Evolutionary conservation across 2,329 filamentous ascomycete genomes (phyloP), one percentile per base, ranked within the genome.

Genomic region (Penicillium digitatum): DNA sequence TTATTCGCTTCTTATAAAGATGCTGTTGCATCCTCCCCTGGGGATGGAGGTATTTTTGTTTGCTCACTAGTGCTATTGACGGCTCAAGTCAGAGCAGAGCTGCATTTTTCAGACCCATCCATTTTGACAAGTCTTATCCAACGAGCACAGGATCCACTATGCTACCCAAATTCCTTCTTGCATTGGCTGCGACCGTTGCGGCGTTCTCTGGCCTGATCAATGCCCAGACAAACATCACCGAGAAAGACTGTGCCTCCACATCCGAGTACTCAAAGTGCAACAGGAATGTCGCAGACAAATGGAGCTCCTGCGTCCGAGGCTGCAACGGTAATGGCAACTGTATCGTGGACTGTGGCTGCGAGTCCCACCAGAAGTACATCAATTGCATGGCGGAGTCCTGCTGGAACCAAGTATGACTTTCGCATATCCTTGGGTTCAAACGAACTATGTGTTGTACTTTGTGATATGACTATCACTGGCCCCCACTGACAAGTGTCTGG

Each of bases 331-430:
- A 62, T 52, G 58, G 57, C 11, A 35, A 64, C 48, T 66, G 64
- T 38, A 56, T 54, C 11, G 61, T 63, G 2, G 53, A 62, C 37
- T 66, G 64, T 35, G 63, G 63, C 14, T 66, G 64, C 44, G 57
- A 57, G 22, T 58, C 60, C 2, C 62, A 66, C 47, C 62, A 64
- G 39, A 42, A 62, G 39, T 67, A 67, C 59, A 63, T 70, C 55
- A 73, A 74, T 52, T 74, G 72, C 64, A 74, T 74, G 64, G 67
- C 71, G 2, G 59, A 69, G 26, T 61, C 63, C 22, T 75, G 72
- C 62, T 75, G 73, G 73, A 75, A 75, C 54, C 65, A 69, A 54
- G 68, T 71, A 61, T n/a, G 51, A 12, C 11, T 22, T 38, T 12
- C 20, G 40, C 42, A 35, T 35, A 16, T 31, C 4, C 8, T 2